Base-by-base conservation (phyloP, 1,139 yeast genomes). In the Kodamaea alishanica region DNA sequence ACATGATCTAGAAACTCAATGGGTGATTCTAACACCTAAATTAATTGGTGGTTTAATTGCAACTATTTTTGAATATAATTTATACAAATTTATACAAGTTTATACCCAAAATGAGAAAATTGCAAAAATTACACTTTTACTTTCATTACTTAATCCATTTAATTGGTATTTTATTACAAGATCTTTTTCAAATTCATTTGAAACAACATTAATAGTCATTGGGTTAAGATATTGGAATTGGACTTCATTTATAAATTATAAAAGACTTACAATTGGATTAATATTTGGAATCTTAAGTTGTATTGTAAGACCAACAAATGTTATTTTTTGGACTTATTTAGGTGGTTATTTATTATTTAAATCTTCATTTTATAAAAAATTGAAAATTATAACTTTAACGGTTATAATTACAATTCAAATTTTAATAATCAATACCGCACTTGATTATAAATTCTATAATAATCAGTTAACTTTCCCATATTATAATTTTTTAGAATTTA, bases 141-240 rank as follows among this genome's bases (percentile, higher is more conserved):
- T 85, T 23, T 81, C 92, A 11, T 47, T 86, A 5, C 58, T 75
- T 1, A 87, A 90, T 42, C 84, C 89, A 6, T 90, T 88, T 70
- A 89, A 89, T 56, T 86, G 92, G 84, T 87, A 75, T 58, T 72
- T 83, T 34, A 68, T 79, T 30, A 82, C 96, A 1, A 70, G 99
- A 46, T 83, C 96, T 2, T 94, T 94, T 57, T 79, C 95, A 37
- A 94, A 92, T 54, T 78, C 85, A 22, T 67, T 89, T 37, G 99
- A 94, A 58, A 75, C 84, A 71, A 70, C 76, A 2, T 55, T 90
- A 41, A 86, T 94, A 0, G 69, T 82, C 0, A 61, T 78, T n/a
- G 92, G 90, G 0, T 64, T 90, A 39, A 69, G 76, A 12, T 75
- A 69, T 53, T 87, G 96, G 96, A 84, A 89, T 6, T 77, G 86